Conservation (phyloP, 768 basidiomycete genomes). For the Hortiboletus flavorubellus region DNA sequence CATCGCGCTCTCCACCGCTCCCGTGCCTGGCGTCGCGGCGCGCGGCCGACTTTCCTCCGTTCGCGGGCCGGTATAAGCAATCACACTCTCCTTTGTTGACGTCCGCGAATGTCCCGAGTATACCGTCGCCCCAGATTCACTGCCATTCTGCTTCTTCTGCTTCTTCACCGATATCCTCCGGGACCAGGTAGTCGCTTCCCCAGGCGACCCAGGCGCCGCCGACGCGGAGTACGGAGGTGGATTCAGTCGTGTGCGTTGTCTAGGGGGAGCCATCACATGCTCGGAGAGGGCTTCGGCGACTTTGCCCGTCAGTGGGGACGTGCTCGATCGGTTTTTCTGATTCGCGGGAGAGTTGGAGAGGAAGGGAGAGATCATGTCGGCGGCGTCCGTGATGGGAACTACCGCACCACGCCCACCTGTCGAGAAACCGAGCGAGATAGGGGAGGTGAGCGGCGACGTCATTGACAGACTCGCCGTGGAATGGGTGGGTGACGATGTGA, state of each 20-base stretch:
- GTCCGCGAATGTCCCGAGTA: slow-evolving; percentile 10
- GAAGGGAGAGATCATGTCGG: slow-evolving; percentile 26
- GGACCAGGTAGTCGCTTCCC: neutral
- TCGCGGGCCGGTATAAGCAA: neutral
- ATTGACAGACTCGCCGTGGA: slow-evolving; percentile 12
- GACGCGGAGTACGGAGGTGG: slow-evolving; percentile 27
- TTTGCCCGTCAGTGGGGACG: neutral
- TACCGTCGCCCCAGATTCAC: slow-evolving; percentile 5
- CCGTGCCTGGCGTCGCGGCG: neutral
- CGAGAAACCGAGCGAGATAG: neutral
- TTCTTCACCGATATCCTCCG: slow-evolving; percentile 3
- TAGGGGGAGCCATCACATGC: neutral
- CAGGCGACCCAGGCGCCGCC: neutral
- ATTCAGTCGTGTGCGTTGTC: slow-evolving; percentile 20
- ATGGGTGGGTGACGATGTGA: slow-evolving; percentile 1
- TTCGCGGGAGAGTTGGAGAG: slow-evolving; percentile 4
- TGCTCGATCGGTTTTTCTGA: neutral
- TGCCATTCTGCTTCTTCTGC: neutral
- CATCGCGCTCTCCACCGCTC: neutral
- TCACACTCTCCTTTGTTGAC: slow-evolving; percentile 1
- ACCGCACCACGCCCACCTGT: neutral
- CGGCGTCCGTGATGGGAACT: slow-evolving; percentile 13
- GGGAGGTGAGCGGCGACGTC: neutral
- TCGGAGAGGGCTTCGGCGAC: slow-evolving; percentile 4
- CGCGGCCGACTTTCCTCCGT: neutral